phyloP scores from a whole-genome alignment of 306 rosid species.

The Dryas drummondii region DNA sequence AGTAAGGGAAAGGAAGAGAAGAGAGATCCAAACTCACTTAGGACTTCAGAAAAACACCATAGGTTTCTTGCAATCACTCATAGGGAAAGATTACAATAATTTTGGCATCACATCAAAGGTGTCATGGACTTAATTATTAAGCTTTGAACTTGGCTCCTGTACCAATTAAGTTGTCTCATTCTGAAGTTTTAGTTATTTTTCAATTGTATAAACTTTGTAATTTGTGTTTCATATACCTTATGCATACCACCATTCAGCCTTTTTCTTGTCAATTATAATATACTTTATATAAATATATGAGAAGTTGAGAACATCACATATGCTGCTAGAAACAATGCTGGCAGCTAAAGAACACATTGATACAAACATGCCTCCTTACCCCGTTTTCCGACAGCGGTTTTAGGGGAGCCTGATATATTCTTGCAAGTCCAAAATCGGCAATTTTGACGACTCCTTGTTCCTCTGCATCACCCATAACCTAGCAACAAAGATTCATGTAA shows the following conservation, averaged over 20 bases:
- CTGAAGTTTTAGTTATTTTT: neutral
- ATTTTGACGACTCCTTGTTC: conserved; percentile 90
- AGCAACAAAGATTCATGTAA: conserved; percentile 17
- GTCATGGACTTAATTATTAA: too few species aligned
- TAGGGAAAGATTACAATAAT: too few species aligned
- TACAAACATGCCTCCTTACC: conserved; percentile 46
- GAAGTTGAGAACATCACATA: conserved; percentile 1
- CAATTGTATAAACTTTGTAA: neutral
- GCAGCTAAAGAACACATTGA: neutral
- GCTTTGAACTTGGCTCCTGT: neutral
- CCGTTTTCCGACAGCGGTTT: conserved; percentile 79
- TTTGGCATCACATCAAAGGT: too few species aligned
- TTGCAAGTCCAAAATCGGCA: conserved; percentile 99
- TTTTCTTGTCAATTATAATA: neutral
- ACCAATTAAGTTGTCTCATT: neutral
- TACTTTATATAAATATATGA: neutral
- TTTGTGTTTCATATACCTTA: neutral
- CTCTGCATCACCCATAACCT: conserved; percentile 98
- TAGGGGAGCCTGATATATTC: conserved; percentile 92
- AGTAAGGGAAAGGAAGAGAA: too few species aligned
- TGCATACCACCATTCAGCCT: neutral
- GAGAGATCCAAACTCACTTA: too few species aligned
- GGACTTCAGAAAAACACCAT: too few species aligned
- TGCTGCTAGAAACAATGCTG: neutral
- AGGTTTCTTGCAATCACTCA: too few species aligned